Percentiles rank a stretch among this genome's conserved stretches.
Evolutionary conservation across 371 early-diverging fungal species (phyloP).

Genomic region (Globomyces sp.): DNA sequence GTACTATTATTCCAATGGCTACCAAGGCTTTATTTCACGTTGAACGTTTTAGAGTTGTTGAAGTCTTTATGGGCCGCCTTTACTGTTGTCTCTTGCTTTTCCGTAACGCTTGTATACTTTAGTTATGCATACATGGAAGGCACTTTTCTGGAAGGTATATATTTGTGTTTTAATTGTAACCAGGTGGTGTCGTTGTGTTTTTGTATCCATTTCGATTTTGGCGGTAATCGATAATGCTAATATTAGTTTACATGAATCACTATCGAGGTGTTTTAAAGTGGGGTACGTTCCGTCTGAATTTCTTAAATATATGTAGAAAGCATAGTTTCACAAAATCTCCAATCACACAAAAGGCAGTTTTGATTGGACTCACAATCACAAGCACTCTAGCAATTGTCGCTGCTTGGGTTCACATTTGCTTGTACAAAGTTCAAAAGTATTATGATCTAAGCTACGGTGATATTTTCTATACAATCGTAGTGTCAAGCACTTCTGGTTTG

Average conservation of each 20-base stretch:
- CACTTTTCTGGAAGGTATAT: conserved; percentile 4
- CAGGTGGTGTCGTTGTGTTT: conserved; percentile 3
- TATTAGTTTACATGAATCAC: conserved; percentile 10
- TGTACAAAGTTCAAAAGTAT: conserved; percentile 46
- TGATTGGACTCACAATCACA: conserved; percentile 34
- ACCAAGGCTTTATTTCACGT: background rate
- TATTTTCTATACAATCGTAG: conserved; percentile 62
- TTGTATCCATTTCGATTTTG: conserved; percentile 59
- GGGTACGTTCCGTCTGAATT: background rate
- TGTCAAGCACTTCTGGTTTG: conserved; percentile 53
- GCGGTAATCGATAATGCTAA: conserved; percentile 37
- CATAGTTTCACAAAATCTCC: conserved; percentile 23
- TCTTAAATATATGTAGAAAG: background rate
- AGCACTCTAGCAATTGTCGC: conserved; percentile 62
- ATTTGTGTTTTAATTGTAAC: background rate
- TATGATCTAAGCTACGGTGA: conserved; percentile 58
- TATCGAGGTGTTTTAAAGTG: conserved; percentile 13
- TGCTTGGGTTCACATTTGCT: conserved; percentile 60
- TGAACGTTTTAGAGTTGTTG: background rate
- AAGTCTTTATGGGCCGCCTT: background rate
- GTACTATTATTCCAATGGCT: conserved; percentile 1
- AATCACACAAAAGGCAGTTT: conserved; percentile 25
- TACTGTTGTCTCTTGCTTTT: background rate
- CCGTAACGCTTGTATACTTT: background rate
- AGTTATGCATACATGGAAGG: background rate